Base-by-base conservation (phyloP, 2,329 filamentous ascomycete genomes). In the Colletotrichum sp. region DNA sequence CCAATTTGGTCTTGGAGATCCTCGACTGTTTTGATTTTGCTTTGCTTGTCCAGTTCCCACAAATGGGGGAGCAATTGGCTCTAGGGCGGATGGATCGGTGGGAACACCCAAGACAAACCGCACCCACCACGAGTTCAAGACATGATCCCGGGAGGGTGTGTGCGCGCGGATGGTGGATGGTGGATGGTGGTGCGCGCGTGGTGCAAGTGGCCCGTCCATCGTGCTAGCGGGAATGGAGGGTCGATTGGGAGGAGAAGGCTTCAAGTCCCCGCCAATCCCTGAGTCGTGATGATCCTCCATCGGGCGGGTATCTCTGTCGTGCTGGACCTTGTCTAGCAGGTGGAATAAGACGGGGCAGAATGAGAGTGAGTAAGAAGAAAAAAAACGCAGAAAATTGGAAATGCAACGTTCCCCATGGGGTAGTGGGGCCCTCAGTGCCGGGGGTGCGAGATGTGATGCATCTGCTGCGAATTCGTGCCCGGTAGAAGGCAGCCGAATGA, bases 401-500 rank as follows among this genome's bases (percentile, higher is more conserved):
- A 64, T 73, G 70, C 64, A 65, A 73, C 73, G 13, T 75, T 75
- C 70, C 70, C 73, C 73, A 64, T 75, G 73, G 73, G 73, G 73
- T 75, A 75, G 70, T 59, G 64, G 73, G 48, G 73, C 64, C 57
- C 26, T 21, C 43, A 13, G 2, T 30, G n/a, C 16, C 64, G 43
- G 36, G 69, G 73, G 43, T 43, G 64, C 13, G 30, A 26, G 52
- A 32, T 63, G 63, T 10, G 60, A 39, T 63, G 63, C 18, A 67
- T 67, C 21, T 61, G n/a, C 36, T 39, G 69, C 15, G 48, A 63
- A 59, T 43, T 7, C 32, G n/a, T 30, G 26, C 65, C 39, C 43
- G 73, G 69, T 32, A 66, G 63, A 36, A 18, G 64, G 55, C 13
- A 30, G 32, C 72, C 68, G 68, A 57, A 67, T 72, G 63, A 68